Evolutionary conservation across 768 basidiomycete species (phyloP), one percentile per base, ranked within the genome.

Genomic region (Mycena metata): DNA sequence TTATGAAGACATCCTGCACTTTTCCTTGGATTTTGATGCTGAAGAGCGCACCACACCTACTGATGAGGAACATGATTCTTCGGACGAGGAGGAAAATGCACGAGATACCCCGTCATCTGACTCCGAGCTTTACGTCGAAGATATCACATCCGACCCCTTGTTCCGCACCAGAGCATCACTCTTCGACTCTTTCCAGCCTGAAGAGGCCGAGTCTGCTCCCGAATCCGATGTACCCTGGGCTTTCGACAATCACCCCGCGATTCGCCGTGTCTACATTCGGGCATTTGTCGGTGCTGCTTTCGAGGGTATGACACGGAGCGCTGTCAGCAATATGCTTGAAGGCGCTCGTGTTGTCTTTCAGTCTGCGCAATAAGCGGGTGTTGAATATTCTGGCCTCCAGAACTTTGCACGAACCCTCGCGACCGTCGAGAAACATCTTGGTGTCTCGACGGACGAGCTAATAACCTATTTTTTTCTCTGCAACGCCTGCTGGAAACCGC

Each of bases 191-290:
- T 60, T 47, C 19, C 58, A 60, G 15, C 45, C 24, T 3, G 55
- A 35, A 26, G 2, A 35, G 8, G 16, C 11, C 4, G n/a, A n/a
- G 15, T 8, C 13, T 16, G 19, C 16, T 13, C 17, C 17, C 21
- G 54, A 56, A n/a, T 7, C 35, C 13, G 13, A 24, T n/a, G 23
- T n/a, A 4, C 73, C 74, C 0, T 55, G 72, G 19, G 77, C 73
- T 0, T 76, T 78, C 51, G 21, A 65, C 21, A 77, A 77, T 24
- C 64, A 76, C 55, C 75, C 77, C 0, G 56, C 65, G 1, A 67
- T 77, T 8, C 72, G 75, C 1, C 60, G 74, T 36, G 60, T 67
- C 6, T 77, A 76, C 47, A 72, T 77, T 36, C 69, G 70, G 1
- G 70, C 59, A 6, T 77, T 77, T 58, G 56, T 75, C 0, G 60